Evolutionary conservation across 1,284 basidiomycete genomes (phyloP).

Genomic region (Leccinum cinnamomeum): DNA sequence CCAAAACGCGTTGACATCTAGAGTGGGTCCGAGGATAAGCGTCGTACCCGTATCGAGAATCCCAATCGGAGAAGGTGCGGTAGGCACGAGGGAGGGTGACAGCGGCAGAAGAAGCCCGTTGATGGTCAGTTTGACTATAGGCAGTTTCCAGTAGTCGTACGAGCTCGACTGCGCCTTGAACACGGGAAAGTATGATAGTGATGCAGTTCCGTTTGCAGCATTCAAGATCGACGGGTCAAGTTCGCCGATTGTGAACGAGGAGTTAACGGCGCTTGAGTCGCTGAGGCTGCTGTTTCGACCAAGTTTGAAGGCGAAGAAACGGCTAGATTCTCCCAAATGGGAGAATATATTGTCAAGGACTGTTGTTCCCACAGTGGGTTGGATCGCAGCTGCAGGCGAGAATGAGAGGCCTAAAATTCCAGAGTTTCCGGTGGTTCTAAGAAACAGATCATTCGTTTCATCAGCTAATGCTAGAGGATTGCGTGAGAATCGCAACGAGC

Average conservation of each 20-base stretch:
- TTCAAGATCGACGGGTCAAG: constrained; percentile 43
- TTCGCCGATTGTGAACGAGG: constrained; percentile 54
- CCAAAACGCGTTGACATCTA: constrained; percentile 55
- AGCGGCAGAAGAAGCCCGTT: constrained; percentile 42
- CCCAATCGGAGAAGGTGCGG: constrained; percentile 46
- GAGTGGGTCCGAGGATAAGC: constrained; percentile 52
- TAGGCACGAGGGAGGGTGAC: constrained; percentile 47
- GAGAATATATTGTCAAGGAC: constrained; percentile 52
- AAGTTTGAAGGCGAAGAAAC: constrained; percentile 55
- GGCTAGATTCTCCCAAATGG: constrained; percentile 40
- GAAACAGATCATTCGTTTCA: constrained; percentile 43
- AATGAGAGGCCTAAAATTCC: constrained; percentile 60
- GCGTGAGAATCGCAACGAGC: neutral
- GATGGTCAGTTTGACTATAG: constrained; percentile 46
- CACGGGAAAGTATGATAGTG: constrained; percentile 44
- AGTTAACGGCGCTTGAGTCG: constrained; percentile 29
- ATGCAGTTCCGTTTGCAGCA: constrained; percentile 34
- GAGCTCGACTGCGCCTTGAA: constrained; percentile 37
- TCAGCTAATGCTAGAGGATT: constrained; percentile 46
- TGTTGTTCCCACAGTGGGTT: constrained; percentile 43
- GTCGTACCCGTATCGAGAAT: constrained; percentile 62
- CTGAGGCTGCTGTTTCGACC: constrained; percentile 34
- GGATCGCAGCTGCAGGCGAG: constrained; percentile 48
- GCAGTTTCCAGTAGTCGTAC: constrained; percentile 62
- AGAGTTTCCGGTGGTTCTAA: constrained; percentile 50